Evolutionary conservation across 805 yeast genomes (phyloP), one percentile per base, ranked within the genome.

Genomic region (Starmerella cellae): DNA sequence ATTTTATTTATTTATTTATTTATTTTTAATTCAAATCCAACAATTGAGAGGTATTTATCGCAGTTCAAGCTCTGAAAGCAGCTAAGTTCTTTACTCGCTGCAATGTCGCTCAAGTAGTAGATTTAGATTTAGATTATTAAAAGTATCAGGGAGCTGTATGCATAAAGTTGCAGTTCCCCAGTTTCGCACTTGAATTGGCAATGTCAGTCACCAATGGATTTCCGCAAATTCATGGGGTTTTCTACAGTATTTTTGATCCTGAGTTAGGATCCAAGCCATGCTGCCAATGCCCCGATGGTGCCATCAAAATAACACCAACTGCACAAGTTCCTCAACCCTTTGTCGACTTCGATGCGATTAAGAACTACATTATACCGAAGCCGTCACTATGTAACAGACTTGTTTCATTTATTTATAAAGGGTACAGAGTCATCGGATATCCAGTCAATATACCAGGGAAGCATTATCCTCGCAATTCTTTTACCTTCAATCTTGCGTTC

Each of bases 201-300:
- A 48, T 48, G 52, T 43, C 45, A 8, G 52, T 39, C 1, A 47
- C 50, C 21, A 46, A 48, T 26, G 52, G 52, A 18, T 85, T 87
- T 56, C 80, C 79, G 5, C 94, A 94, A n/a, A 84, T 91, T 16
- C 69, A 74, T 44, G 91, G 95, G 2, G 67, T 85, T 35, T 87
- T 91, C 59, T 91, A 83, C 60, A 77, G 95, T 0, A 83, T 82
- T 0, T 91, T 91, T 61, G 96, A 91, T 55, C 96, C 96, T 0
- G 82, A 91, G 0, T 94, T 85, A 55, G 98, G 98, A 1, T 79
- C 97, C 0, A 84, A 85, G 61, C 87, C 88, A 5, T 71, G 82
- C 4, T 82, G 81, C 54, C 95, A 91, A 58, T 93, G 84, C 0
- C 98, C 98, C 2, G 74, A 77, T 31, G 82, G 84, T 5, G 67